These are phyloP conservation scores for Yamadazyma ubonensis DNA, from an alignment of 805 yeast genomes.

Conservation along the genomic window DNA sequence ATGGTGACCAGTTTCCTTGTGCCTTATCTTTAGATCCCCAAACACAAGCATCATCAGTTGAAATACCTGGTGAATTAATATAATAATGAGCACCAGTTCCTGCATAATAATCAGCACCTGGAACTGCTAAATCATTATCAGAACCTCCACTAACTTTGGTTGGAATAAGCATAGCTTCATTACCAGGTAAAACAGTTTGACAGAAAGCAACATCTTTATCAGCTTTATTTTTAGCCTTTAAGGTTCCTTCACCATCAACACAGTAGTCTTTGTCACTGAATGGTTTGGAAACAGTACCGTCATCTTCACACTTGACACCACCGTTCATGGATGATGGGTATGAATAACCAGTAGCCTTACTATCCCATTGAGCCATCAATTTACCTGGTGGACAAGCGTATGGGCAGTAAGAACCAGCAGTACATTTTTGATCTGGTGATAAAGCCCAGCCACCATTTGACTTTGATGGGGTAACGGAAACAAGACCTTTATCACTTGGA, in stretches of 20 bases:
- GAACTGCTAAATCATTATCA: conserved; percentile 69
- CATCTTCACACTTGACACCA: conserved; percentile 72
- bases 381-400: conserved; percentile 91
- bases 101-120: conserved; percentile 83
- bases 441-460: conserved; percentile 85
- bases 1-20: conserved; percentile 90
- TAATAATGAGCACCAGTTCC: conserved; percentile 84
- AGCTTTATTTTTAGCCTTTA: conserved; percentile 59
- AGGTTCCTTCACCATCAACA: conserved; percentile 74
- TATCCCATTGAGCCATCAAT: conserved; percentile 87
- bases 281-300: conserved; percentile 67
- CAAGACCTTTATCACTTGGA: conserved; percentile 67
- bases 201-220: conserved; percentile 72
- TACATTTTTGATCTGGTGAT: conserved; percentile 69
- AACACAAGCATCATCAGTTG: conserved; percentile 70
- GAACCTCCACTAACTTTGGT: conserved; percentile 57
- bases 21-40: conserved; percentile 77
- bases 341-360: conserved; percentile 64
- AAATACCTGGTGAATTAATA: conserved; percentile 79
- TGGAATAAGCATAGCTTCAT: conserved; percentile 92
- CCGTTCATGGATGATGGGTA: conserved; percentile 82
- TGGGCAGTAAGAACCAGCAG: conserved; percentile 81
- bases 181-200: conserved; percentile 92
- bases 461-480: conserved; percentile 58
- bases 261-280: conserved; percentile 61